Conservation (phyloP, 495 filamentous ascomycete species). For the Daldinia concentrica region DNA sequence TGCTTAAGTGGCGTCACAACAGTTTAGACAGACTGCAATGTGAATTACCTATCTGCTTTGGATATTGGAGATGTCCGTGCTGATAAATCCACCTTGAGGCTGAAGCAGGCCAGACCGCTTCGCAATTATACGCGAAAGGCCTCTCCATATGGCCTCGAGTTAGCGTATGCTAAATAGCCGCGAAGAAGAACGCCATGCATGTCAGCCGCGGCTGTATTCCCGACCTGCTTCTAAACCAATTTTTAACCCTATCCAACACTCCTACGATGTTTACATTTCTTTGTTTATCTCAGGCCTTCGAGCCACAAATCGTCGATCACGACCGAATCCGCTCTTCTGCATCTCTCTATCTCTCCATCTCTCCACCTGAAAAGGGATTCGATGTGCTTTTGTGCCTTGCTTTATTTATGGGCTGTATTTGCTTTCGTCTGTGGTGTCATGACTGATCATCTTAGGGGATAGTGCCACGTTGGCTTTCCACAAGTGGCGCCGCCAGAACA, state of each 20-base stretch:
- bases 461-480: conserved; percentile 24
- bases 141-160: conserved; percentile 7
- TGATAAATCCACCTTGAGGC: conserved; percentile 8
- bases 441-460: not conserved
- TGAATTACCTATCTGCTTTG: conserved; percentile 17
- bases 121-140: conserved; percentile 7
- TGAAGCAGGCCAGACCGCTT: conserved; percentile 12
- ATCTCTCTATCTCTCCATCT: no score
- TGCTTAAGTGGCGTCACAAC: conserved; percentile 4
- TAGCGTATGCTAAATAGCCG: conserved; percentile 16
- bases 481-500: conserved; percentile 2
- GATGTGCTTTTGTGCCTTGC: not conserved
- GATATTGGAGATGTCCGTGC: not conserved
- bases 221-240: conserved; percentile 7
- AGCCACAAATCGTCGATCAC: conserved; percentile 6
- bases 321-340: no score
- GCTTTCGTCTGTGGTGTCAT: no score
- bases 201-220: conserved; percentile 11
- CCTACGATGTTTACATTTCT: conserved; percentile 1
- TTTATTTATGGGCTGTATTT: no score
- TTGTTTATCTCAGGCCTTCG: conserved; percentile 6
- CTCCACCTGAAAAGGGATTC: not conserved
- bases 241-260: not conserved
- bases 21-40: conserved; percentile 21
- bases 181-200: conserved; percentile 11